These are phyloP conservation scores for Glaciozyma martinii DNA, from an alignment of 768 basidiomycete genomes.

Conservation along the genomic window DNA sequence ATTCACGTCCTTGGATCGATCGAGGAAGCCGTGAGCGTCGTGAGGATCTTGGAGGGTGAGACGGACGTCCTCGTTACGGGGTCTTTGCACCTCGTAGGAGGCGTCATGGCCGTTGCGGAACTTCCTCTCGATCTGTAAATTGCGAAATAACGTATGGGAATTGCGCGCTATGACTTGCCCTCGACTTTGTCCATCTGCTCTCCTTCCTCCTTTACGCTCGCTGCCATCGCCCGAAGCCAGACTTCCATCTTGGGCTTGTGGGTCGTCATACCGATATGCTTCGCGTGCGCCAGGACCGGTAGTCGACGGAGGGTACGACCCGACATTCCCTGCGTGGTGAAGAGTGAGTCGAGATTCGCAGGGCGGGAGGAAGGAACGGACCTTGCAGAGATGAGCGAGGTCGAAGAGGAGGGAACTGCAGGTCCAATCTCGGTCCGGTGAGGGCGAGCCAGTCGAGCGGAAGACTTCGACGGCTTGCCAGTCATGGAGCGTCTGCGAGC, in stretches of 20 bases:
- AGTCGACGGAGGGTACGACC: conserved; percentile 83
- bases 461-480: conserved; percentile 21
- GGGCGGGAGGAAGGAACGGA: conserved; percentile 42
- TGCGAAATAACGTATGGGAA: too few relatives aligned
- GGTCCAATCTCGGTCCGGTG: conserved; percentile 8
- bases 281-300: conserved; percentile 86
- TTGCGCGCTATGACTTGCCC: too few relatives aligned
- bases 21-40: conserved; percentile 69
- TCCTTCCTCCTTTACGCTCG: conserved; percentile 50
- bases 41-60: conserved; percentile 42
- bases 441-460: neutral
- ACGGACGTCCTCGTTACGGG: conserved; percentile 61
- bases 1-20: conserved; percentile 79
- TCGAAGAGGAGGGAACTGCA: conserved; percentile 17
- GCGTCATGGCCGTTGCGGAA: conserved; percentile 81
- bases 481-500: conserved; percentile 17
- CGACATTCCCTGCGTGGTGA: conserved; percentile 64
- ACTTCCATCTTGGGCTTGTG: conserved; percentile 43
- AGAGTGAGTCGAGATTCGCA: neutral
- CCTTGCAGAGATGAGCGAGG: conserved; percentile 71
- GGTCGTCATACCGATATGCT: conserved; percentile 51
- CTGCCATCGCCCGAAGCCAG: conserved; percentile 82
- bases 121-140: conserved; percentile 47
- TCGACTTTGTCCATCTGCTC: conserved; percentile 31
- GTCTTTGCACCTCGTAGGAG: conserved; percentile 87